Percentiles rank a stretch among this genome's conserved stretches.
phyloP scores from a whole-genome alignment of 139 green algal genomes.

The Coelastrella sp. region DNA sequence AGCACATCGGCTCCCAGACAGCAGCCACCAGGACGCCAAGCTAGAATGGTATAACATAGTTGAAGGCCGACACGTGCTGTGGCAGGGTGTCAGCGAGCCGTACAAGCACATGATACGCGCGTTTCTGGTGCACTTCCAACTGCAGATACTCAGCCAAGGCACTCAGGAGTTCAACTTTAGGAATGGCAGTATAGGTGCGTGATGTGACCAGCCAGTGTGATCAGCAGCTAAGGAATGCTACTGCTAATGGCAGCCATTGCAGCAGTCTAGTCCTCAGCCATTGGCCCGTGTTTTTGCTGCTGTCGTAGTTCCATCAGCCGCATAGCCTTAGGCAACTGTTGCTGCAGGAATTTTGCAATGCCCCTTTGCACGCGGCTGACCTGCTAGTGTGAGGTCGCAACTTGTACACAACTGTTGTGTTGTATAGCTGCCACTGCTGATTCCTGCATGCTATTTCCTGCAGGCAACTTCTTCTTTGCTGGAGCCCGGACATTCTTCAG shows the following conservation, averaged over 20 bases:
- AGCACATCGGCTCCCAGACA: conserved; percentile 86
- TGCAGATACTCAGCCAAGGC: conserved; percentile 85
- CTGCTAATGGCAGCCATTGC: background rate
- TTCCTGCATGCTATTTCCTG: background rate
- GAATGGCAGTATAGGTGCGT: conserved; percentile 89
- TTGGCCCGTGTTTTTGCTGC: no score
- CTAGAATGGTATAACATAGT: conserved; percentile 89
- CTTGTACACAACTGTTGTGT: no score
- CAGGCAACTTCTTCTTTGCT: conserved; percentile 99
- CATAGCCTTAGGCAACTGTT: no score
- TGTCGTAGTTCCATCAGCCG: no score
- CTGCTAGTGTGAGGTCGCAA: no score
- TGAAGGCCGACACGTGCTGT: conserved; percentile 94
- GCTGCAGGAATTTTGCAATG: no score
- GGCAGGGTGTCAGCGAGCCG: conserved; percentile 91
- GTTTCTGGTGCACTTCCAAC: conserved; percentile 98
- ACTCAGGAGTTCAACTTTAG: conserved; percentile 91
- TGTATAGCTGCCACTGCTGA: no score
- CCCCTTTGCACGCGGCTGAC: no score
- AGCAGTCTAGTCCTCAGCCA: no score
- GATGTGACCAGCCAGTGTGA: no score
- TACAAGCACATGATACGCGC: conserved; percentile 99
- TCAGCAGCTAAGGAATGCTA: background rate
- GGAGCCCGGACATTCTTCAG: conserved; percentile 97
- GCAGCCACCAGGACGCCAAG: conserved; percentile 70